Conservation (phyloP, 192 early-diverging fungal species). For the Globomyces pollinis-pini region DNA sequence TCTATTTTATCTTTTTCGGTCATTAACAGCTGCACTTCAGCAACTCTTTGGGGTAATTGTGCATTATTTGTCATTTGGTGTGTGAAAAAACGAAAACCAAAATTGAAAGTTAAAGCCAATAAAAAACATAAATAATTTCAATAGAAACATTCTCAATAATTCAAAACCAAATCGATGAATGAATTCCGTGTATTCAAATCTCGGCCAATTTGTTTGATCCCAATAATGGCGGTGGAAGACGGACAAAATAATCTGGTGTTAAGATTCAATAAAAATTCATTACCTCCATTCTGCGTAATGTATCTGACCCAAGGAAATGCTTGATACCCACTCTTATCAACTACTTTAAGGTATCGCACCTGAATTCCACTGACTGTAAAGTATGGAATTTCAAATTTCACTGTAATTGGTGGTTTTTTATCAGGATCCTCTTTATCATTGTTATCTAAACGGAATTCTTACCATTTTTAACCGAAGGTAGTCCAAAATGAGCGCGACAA, state of each 20-base stretch:
- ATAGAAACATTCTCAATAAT: too few relatives aligned
- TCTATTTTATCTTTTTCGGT: constrained; percentile 8
- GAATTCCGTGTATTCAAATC: constrained; percentile 10
- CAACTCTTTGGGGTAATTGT: constrained; percentile 1
- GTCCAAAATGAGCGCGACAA: constrained; percentile 54
- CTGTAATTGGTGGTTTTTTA: constrained; percentile 81
- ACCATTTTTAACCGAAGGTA: constrained; percentile 52
- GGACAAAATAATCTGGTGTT: constrained; percentile 22
- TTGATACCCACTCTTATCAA: constrained; percentile 94
- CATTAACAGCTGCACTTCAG: background rate
- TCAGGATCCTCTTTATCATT: constrained; percentile 75
- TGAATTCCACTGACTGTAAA: constrained; percentile 87
- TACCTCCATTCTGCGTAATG: constrained; percentile 66
- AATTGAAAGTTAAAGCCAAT: too few relatives aligned
- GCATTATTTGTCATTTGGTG: constrained; percentile 3
- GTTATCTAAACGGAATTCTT: too few relatives aligned
- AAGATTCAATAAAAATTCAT: background rate
- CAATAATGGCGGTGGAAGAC: constrained; percentile 9
- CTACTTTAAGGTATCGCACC: constrained; percentile 94
- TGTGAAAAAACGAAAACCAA: background rate
- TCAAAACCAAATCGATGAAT: too few relatives aligned
- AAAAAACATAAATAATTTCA: too few relatives aligned
- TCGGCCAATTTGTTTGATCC: constrained; percentile 21
- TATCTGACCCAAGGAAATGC: constrained; percentile 99
- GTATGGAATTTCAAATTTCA: constrained; percentile 78